Base-by-base conservation (phyloP, 495 filamentous ascomycete genomes). In the Penicillium flavigenum region DNA sequence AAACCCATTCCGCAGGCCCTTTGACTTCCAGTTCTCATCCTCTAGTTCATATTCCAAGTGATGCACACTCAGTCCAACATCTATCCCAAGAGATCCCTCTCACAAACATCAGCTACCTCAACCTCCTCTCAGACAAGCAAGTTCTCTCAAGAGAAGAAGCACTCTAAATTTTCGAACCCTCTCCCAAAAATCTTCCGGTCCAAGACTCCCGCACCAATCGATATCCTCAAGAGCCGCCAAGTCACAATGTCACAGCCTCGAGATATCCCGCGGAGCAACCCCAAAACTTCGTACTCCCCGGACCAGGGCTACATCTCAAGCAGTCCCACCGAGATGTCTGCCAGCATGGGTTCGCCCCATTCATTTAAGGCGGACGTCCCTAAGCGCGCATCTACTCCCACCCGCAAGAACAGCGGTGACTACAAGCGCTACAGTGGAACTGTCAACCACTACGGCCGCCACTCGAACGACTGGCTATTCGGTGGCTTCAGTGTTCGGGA, bases 401-500 rank as follows among this genome's bases (percentile, higher is more conserved):
- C 63, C 20, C 57, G 63, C 58, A 67, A 64, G 31, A 68, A 56
- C 46, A 72, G 65, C 55, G 68, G 71, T 19, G 70, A 74, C 54
- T 71, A 76, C 56, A 72, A 72, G 24, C 72, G 74, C 56, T 76
- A 74, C 56, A 72, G 62, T 47, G 70, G 70, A 14, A 79, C 75
- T 1, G 61, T 78, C 41, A 74, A 73, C 39, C 75, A 79, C 51
- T 78, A 61, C 42, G 77, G 77, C n/a, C 71, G 77, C 5, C 76
- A 79, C 63, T 76, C 76, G 2, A 79, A 79, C 50, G 76, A 79
- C 54, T 79, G 77, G 77, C 67, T 79, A 1, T 79, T 79, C 38
- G 74, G 74, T 5, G 77, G 77, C 8, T 77, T 79, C 64, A 79
- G 77, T 62, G 63, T 79, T 17, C 71, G 75, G 1, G 76, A 77